Evolutionary conservation across 2,329 filamentous ascomycete genomes (phyloP), one percentile per base, ranked within the genome.

Genomic region (Orbilia brochopaga): DNA sequence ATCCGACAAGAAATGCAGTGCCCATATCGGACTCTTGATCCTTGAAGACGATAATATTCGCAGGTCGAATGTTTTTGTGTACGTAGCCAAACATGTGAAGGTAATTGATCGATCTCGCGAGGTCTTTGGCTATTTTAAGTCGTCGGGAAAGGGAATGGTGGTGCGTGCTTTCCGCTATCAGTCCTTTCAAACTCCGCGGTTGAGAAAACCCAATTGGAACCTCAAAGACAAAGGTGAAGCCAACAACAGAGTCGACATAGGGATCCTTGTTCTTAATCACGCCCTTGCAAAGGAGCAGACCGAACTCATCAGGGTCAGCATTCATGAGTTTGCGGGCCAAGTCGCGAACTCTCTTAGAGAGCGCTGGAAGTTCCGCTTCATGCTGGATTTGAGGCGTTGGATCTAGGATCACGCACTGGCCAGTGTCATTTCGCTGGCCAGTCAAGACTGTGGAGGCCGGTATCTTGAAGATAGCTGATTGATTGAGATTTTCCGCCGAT

Each of bases 61-160:
- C 81, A 0, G 82, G 81, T 0, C 80, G 78, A 17, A 84, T 80
- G 54, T 79, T 81, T 73, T 83, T 81, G 77, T 84, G 80, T 8
- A 84, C 80, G 48, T 83, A 81, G 3, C 77, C 78, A 24, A 78
- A 78, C 0, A 78, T 77, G 63, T 83, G 80, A 2, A 82, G 64
- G 60, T 78, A 80, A 69, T 75, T 75, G 46, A 81, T 77, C 3
- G 78, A 75, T 13, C 73, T 75, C 10, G 79, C 79, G 0, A 83
- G 61, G 35, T 78, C 76, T 50, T 74, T 75, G 7, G 79, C 78
- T 7, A 80, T 63, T 6, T 69, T 73, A 46, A 80, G 75, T 10
- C 79, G 74, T 2, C 77, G 75, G 77, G 40, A 80, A 74, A 8
- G 77, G 74, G 24, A 76, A 63, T 7, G 55, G 32, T 32, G 52